Evolutionary conservation across 2,329 filamentous ascomycete genomes (phyloP), one percentile per base, ranked within the genome.

Genomic region (Trichoderma sp.): DNA sequence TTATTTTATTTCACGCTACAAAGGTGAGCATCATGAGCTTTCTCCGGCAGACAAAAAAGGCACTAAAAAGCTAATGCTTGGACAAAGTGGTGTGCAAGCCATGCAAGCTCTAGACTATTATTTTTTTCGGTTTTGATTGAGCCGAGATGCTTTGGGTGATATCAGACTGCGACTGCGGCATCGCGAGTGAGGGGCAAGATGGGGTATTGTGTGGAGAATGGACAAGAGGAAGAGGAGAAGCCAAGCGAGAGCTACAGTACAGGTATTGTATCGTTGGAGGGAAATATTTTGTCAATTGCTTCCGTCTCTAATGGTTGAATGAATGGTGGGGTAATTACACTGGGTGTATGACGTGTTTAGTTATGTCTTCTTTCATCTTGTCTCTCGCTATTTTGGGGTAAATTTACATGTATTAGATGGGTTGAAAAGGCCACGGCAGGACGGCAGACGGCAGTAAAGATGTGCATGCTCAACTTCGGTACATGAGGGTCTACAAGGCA

Each of bases 151-250:
- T n/a, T 45, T 73, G 71, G 62, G n/a, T 73, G 71, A 73, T 73
- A 73, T 73, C 71, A 73, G 59, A 64, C 35, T 38, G 35, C 35
- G 35, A 18, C 29, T 73, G 29, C 60, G 60, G 35, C 29, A 73
- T 65, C 71, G 53, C 21, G 71, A 65, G 35, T 73, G 71, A 73
- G 71, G 71, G 71, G 71, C 41, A 73, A 64, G 69, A 73, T 65
- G 71, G 71, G 71, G 71, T 56, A n/a, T 24, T 21, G 29, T 38
- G 71, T 73, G 71, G 71, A 56, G 71, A 56, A 63, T 38, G 66
- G 66, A 27, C n/a, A 59, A 11, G 50, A 59, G 29, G 65, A 53
- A 53, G 68, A 72, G 68, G 68, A 71, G 68, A 41, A 50, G 50
- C 24, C 53, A 45, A 21, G 59, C 27, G 12, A 62, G 56, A 72